Conservation (phyloP, 768 basidiomycete genomes). For the Tephrocybe sp. region DNA sequence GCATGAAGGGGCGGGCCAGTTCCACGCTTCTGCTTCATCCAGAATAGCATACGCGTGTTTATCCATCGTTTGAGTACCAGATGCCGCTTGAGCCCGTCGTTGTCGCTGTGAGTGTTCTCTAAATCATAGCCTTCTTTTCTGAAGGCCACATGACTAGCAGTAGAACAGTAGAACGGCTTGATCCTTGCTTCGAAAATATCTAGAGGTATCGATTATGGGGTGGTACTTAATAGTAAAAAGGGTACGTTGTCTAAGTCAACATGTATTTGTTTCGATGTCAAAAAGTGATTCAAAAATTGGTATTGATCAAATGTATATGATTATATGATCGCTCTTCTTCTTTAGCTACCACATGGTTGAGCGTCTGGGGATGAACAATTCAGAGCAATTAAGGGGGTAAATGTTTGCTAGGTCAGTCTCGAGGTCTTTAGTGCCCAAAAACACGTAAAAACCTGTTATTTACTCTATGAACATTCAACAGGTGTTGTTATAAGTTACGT, state of each 20-base stretch:
- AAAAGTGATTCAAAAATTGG: too few species aligned
- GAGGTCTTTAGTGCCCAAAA: neutral
- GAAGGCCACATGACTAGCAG: neutral
- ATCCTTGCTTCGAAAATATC: too few species aligned
- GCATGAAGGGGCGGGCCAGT: slow-evolving; percentile 17
- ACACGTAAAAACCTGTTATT: neutral
- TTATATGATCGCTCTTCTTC: neutral
- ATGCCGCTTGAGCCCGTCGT: neutral
- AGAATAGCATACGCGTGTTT: slow-evolving; percentile 20
- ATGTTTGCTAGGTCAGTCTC: neutral
- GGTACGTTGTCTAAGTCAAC: too few species aligned
- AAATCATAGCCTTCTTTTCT: neutral
- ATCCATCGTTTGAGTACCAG: slow-evolving; percentile 6
- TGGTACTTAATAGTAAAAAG: too few species aligned
- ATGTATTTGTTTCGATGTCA: too few species aligned
- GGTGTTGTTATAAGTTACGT: neutral
- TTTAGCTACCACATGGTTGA: too few species aligned
- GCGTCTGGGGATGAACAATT: too few species aligned
- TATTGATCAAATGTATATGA: too few species aligned
- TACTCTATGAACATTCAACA: neutral
- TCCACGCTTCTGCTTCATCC: slow-evolving; percentile 17
- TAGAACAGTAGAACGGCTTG: too few species aligned
- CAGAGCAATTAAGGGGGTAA: neutral
- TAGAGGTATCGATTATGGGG: too few species aligned
- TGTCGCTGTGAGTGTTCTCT: neutral